Conservation (phyloP, 768 basidiomycete species). For the Chalciporus chontae region DNA sequence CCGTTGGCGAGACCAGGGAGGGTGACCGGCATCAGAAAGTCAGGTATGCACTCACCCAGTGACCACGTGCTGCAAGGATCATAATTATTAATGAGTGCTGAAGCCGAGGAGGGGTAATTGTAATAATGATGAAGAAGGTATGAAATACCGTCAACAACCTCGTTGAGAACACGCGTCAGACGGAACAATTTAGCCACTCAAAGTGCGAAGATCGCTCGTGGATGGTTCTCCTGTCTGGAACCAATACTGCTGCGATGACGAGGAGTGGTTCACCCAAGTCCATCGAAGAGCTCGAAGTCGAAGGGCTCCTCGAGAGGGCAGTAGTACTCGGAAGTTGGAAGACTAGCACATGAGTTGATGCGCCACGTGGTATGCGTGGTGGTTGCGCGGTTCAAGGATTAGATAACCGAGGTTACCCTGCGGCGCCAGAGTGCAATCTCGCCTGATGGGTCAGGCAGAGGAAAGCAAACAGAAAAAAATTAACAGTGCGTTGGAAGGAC, state of each 20-base stretch:
- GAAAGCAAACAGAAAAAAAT: constrained; percentile 13
- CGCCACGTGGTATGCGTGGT: constrained; percentile 14
- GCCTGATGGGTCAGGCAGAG: constrained; percentile 15
- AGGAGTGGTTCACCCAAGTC: not conserved
- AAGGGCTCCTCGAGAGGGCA: not conserved
- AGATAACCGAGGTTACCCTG: constrained; percentile 24
- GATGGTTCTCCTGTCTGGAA: not conserved
- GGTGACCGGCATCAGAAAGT: constrained; percentile 8
- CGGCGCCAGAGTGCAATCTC: constrained; percentile 20
- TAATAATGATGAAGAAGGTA: constrained; percentile 11
- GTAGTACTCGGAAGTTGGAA: not conserved
- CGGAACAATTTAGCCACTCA: constrained; percentile 16
- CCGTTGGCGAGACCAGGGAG: constrained; percentile 3
- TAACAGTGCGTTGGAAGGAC: constrained; percentile 16
- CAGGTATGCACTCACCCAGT: constrained; percentile 6
- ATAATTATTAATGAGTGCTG: constrained; percentile 17
- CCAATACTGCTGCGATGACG: not conserved
- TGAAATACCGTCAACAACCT: constrained; percentile 27
- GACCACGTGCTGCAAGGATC: constrained; percentile 17
- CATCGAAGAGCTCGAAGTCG: constrained; percentile 3
- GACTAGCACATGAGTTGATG: not conserved
- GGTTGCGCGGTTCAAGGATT: constrained; percentile 20
- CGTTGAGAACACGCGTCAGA: constrained; percentile 27
- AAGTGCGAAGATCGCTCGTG: constrained; percentile 3
- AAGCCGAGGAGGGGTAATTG: constrained; percentile 23